Evolutionary conservation across 2,329 filamentous ascomycete species (phyloP).

Genomic region (Intubia oerlemansii): DNA sequence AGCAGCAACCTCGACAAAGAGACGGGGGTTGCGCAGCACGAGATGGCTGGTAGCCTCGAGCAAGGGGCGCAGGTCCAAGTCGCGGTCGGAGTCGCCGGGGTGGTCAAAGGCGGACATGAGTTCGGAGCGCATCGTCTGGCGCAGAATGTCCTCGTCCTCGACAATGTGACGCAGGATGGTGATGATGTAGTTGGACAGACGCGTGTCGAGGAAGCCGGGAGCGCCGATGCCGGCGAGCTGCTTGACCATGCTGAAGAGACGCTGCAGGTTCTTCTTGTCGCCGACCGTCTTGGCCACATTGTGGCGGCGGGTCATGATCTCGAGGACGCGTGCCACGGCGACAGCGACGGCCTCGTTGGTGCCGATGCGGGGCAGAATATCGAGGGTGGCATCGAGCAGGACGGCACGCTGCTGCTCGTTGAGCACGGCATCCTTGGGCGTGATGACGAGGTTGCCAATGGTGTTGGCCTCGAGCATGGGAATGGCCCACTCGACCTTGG

Average conservation of each 20-base stretch:
- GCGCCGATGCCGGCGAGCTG: conserved; percentile 67
- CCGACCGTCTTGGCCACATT: conserved; percentile 54
- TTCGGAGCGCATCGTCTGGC: conserved; percentile 79
- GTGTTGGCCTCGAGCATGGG: conserved; percentile 28
- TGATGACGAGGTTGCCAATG: conserved; percentile 32
- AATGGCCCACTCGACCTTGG: conserved; percentile 47
- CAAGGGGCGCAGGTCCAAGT: conserved; percentile 50
- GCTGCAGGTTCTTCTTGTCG: conserved; percentile 73
- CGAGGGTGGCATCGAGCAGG: conserved; percentile 59
- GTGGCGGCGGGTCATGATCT: conserved; percentile 68
- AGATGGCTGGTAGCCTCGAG: conserved; percentile 59
- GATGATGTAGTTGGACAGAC: conserved; percentile 45
- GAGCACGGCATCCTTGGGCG: conserved; percentile 39
- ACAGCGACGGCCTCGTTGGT: conserved; percentile 74
- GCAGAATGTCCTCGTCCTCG: conserved; percentile 79
- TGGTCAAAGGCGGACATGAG: conserved; percentile 56
- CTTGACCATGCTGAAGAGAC: conserved; percentile 87
- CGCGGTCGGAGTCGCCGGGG: conserved; percentile 28
- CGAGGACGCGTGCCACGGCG: conserved; percentile 62
- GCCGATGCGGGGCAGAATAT: conserved; percentile 65
- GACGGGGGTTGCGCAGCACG: conserved; percentile 57
- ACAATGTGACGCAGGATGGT: conserved; percentile 79
- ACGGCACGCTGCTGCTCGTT: conserved; percentile 41
- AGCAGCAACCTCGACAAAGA: conserved; percentile 75
- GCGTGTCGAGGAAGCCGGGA: conserved; percentile 40